Evolutionary conservation across 257 asterid species (phyloP), one percentile per base, ranked within the genome.

Genomic region (Haberlea rhodopensis): DNA sequence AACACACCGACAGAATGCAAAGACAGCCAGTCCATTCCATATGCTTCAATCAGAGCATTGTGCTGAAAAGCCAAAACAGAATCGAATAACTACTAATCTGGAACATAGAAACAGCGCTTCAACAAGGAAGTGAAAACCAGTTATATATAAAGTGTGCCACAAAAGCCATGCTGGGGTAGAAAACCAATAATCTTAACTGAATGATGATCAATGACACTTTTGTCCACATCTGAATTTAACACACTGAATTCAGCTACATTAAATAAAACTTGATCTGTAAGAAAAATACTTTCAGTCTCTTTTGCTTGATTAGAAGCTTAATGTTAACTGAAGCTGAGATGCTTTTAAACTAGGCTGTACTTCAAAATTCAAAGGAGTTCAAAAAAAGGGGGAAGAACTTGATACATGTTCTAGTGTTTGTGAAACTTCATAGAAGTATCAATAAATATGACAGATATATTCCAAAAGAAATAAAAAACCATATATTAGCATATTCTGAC

Each of bases 1-100:
- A 71, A 75, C 72, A 74, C 75, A 60, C 74, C 60, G 73, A 73
- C 72, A 60, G 75, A 65, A 82, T 77, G 83, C 74, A 69, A 74
- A 75, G 60, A 75, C 82, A 76, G 73, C 75, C 76, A 73, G 86
- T 73, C 87, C 86, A 85, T 85, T 72, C 78, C 85, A 66, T 46
- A 62, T 24, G 71, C 51, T 74, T 43, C 67, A 45, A 70, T 74
- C 79, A 84, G 69, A 76, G 37, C 67, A 71, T 57, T 5, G 34
- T 62, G 75, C 84, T 83, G 84, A 61, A 69, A 73, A 20, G 46
- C 31, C 16, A 61, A 46, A 63, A 70, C 15, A 67, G 9, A 32
- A 69, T 71, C 24, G 23, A 64, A 49, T 51, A 29, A 74, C 55
- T 4, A 61, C 8, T 11, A 73, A 15, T 21, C 20, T 62, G 31